These are phyloP conservation scores for Calocera viscosa DNA, from an alignment of 768 basidiomycete species.

Conservation along the genomic window DNA sequence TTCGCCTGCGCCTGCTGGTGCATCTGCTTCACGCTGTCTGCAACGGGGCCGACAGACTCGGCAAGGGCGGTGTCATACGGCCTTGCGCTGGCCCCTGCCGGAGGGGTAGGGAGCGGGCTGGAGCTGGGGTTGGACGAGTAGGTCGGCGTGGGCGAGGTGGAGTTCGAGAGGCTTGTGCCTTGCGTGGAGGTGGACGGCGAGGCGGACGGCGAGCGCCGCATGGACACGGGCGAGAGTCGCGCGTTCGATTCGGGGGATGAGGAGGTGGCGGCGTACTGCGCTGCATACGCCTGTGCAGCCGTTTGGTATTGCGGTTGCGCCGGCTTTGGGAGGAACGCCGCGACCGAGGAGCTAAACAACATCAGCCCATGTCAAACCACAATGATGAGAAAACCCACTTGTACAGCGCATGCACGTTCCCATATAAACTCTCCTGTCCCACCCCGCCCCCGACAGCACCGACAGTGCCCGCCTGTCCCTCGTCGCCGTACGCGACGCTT, in stretches of 20 bases:
- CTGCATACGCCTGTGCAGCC: not conserved
- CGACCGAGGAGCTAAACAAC: not conserved
- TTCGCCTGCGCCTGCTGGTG: not conserved
- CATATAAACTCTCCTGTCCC: not conserved
- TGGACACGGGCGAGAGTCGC: not conserved
- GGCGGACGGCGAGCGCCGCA: not conserved
- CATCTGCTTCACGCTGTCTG: not conserved
- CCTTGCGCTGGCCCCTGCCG: not conserved
- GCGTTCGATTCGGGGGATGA: not conserved
- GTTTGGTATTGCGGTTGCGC: not conserved
- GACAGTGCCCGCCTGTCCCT: slow-evolving; percentile 1
- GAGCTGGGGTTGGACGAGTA: not conserved
- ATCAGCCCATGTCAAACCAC: not conserved
- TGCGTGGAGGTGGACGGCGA: not conserved
- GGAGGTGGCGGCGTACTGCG: not conserved
- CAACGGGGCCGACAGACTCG: not conserved
- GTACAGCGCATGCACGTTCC: not conserved
- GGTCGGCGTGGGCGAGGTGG: not conserved
- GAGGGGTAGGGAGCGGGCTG: slow-evolving; percentile 3
- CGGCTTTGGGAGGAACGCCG: not conserved
- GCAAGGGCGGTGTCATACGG: slow-evolving; percentile 1
- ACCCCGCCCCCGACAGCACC: not conserved
- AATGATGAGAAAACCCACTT: not conserved
- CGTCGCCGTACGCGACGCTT: not conserved
- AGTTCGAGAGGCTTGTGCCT: not conserved